Evolutionary conservation across 1,284 basidiomycete species (phyloP).

Genomic region (Fistulina hepatica): DNA sequence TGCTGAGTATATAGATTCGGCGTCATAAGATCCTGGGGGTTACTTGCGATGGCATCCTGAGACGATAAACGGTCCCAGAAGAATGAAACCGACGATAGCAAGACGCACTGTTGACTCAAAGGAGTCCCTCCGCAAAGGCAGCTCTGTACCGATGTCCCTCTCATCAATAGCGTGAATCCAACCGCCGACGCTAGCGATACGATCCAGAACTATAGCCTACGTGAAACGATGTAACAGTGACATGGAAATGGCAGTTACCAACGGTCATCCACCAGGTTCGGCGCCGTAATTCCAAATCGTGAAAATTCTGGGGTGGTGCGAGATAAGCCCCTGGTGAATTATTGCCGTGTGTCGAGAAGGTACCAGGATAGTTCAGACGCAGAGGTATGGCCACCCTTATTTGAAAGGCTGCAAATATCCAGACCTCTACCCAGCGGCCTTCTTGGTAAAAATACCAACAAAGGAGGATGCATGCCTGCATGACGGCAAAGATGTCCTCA

Average conservation of each 20-base stretch:
- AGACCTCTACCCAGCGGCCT: slow-evolving; percentile 81
- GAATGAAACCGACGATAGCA: background rate
- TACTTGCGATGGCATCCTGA: slow-evolving; percentile 48
- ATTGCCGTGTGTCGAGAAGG: slow-evolving; percentile 56
- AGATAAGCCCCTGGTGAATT: slow-evolving; percentile 65
- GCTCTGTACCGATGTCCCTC: slow-evolving; percentile 67
- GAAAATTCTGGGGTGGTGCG: slow-evolving; percentile 61
- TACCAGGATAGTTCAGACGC: slow-evolving; percentile 71
- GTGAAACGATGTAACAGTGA: background rate
- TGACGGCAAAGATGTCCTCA: slow-evolving; percentile 70
- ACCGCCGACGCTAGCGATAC: slow-evolving; percentile 62
- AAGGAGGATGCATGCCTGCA: slow-evolving; percentile 74
- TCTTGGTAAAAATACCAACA: slow-evolving; percentile 85
- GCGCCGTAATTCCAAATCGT: slow-evolving; percentile 63
- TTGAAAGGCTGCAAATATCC: slow-evolving; percentile 79
- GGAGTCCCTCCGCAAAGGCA: slow-evolving; percentile 60
- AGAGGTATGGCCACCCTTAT: slow-evolving; percentile 77
- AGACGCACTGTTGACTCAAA: slow-evolving; percentile 59
- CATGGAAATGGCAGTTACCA: background rate
- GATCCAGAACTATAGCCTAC: slow-evolving; percentile 71
- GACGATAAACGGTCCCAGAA: slow-evolving; percentile 7
- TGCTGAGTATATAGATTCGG: slow-evolving; percentile 57
- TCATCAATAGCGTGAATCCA: slow-evolving; percentile 78
- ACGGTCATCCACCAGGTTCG: slow-evolving; percentile 85
- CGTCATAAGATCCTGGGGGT: slow-evolving; percentile 58